Evolutionary conservation across 2,329 filamentous ascomycete species (phyloP).

Genomic region (Claviceps sp.): DNA sequence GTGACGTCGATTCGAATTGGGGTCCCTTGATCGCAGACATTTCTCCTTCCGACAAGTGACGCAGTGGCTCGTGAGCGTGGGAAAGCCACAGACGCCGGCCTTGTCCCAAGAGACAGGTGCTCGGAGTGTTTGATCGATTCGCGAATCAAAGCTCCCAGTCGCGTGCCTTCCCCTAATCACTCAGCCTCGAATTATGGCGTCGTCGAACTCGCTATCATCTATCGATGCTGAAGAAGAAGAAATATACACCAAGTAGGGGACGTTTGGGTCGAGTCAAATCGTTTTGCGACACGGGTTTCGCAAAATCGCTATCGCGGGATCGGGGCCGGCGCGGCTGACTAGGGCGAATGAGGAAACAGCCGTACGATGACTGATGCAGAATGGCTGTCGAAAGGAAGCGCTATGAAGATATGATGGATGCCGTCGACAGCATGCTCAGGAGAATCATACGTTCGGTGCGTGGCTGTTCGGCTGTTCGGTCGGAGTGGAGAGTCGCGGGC

Average conservation of each 20-base stretch:
- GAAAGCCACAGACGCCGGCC: neutral
- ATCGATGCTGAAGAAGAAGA: constrained; percentile 1
- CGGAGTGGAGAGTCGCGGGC: neutral
- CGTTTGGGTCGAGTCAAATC: neutral
- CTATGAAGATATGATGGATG: neutral
- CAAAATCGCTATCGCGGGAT: neutral
- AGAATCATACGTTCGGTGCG: neutral
- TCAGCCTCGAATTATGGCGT: constrained; percentile 8
- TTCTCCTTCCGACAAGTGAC: constrained; percentile 7
- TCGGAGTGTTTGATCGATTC: neutral
- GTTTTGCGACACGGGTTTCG: neutral
- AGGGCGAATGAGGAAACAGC: neutral
- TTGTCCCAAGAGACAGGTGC: neutral
- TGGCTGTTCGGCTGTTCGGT: neutral
- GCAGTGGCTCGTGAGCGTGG: neutral
- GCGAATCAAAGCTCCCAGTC: constrained; percentile 7
- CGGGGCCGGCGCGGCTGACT: neutral
- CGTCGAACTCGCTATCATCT: constrained; percentile 10
- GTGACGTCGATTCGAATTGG: constrained; percentile 6
- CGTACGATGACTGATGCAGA: neutral
- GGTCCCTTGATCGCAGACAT: constrained; percentile 20
- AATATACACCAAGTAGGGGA: neutral
- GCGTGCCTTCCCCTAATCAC: constrained; percentile 10
- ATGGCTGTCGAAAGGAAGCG: neutral
- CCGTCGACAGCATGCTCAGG: constrained; percentile 1